Conservation (phyloP, 345 rosid species). For the Citrus unshiu region DNA sequence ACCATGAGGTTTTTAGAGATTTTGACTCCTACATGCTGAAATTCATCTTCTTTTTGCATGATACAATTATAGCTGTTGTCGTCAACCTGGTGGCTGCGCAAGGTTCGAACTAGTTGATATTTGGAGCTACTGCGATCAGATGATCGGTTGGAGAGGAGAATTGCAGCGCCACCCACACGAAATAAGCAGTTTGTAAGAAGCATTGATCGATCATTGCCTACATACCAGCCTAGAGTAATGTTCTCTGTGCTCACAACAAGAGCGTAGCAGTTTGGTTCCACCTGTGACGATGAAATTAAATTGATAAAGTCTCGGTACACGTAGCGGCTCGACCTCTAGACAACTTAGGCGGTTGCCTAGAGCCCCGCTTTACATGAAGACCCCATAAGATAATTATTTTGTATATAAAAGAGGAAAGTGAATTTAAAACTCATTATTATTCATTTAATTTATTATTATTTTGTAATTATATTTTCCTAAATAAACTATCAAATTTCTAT, state of each 20-base stretch:
- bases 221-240: constrained; percentile 39
- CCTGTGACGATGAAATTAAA: constrained; percentile 19
- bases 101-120: constrained; percentile 48
- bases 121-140: constrained; percentile 36
- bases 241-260: constrained; percentile 58
- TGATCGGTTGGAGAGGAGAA: constrained; percentile 49
- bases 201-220: constrained; percentile 54
- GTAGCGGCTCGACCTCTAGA: too few relatives aligned
- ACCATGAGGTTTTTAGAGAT: constrained; percentile 57
- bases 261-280: constrained; percentile 44
- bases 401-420: too few relatives aligned
- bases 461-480: too few relatives aligned
- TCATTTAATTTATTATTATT: too few relatives aligned
- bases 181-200: constrained; percentile 55
- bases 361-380: too few relatives aligned
- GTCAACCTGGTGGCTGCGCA: constrained; percentile 57
- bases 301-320: too few relatives aligned
- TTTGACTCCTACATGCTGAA: constrained; percentile 32
- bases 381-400: too few relatives aligned
- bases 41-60: constrained; percentile 50
- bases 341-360: too few relatives aligned
- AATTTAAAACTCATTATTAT: too few relatives aligned
- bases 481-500: too few relatives aligned
- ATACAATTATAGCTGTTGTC: constrained; percentile 48
- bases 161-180: constrained; percentile 52